Conservation (phyloP, 106 monocot species). For the Gastrodia elata region DNA sequence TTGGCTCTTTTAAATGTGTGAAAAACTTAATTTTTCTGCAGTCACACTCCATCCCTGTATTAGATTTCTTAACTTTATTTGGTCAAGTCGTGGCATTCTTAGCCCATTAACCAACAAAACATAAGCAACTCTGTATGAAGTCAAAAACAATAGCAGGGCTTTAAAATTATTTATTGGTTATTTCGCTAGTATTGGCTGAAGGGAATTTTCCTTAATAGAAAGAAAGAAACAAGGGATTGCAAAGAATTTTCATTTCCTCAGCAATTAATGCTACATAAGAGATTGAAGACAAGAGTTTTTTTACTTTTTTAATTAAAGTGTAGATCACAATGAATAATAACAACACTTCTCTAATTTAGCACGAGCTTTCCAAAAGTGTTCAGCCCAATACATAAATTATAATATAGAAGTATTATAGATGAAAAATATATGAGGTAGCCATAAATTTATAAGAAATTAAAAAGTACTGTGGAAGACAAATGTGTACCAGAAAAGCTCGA, state of each 20-base stretch:
- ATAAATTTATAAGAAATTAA: background rate
- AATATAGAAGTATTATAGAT: background rate
- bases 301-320: too few relatives aligned
- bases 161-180: background rate
- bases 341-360: too few relatives aligned
- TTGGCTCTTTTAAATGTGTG: too few relatives aligned
- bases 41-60: too few relatives aligned
- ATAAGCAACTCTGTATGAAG: background rate
- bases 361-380: background rate
- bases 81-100: too few relatives aligned
- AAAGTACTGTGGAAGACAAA: background rate
- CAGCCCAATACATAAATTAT: background rate
- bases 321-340: too few relatives aligned
- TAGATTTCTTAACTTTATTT: too few relatives aligned
- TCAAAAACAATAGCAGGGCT: background rate
- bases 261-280: too few relatives aligned
- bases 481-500: slow-evolving; percentile 76
- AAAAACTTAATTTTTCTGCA: too few relatives aligned
- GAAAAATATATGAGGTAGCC: background rate
- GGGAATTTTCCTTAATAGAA: background rate
- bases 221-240: too few relatives aligned
- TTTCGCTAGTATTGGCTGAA: background rate
- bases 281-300: too few relatives aligned
- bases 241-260: background rate
- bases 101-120: background rate